Evolutionary conservation across 1,284 basidiomycete species (phyloP), one percentile per base, ranked within the genome.

Genomic region (Cystobasidium sp.): DNA sequence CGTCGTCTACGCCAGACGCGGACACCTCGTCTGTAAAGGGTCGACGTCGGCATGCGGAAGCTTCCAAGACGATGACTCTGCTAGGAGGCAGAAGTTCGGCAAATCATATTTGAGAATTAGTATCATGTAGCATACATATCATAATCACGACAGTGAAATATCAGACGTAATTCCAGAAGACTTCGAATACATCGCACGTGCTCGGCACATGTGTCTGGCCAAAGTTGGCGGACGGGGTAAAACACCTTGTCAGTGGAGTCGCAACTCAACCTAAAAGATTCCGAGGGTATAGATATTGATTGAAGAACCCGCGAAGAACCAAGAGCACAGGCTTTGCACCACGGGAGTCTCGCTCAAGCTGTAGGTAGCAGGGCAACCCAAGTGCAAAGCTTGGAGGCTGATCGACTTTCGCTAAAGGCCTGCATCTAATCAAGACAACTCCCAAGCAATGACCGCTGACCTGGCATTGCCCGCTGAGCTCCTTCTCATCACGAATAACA

Each of bases 51-150:
- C 20, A 39, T 9, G 64, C 64, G 39, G 64, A 66, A 22, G 51
- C 49, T 53, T 66, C 64, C 7, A 66, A 66, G 51, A 66, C 64
- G 5, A 66, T 66, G 64, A 66, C 64, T n/a, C 20, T 66, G 39
- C 49, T 66, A 20, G 64, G 64, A 12, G 64, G 64, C 4, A 51
- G 51, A 20, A 66, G 64, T 47, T 43, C 51, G 16, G 24, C 53
- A 6, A 22, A 52, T 20, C n/a, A n/a, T 6, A 66, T n/a, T 10
- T 53, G 52, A 66, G 64, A 20, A 1, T 9, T 14, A 24, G 24
- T 18, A 4, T 22, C 6, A 18, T 49, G 44, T 63, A 63, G 44
- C 61, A 46, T 46, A 47, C 37, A 39, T 16, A 46, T n/a, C n/a
- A 20, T 43, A 3, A 3, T 9, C 59, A 44, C 9, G 3, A 1